Percentiles rank a stretch among this genome's conserved stretches.
These are phyloP conservation scores for Sphagnum contortum DNA, from an alignment of 225 moss, liverwort and hornwort species.

Conservation along the genomic window DNA sequence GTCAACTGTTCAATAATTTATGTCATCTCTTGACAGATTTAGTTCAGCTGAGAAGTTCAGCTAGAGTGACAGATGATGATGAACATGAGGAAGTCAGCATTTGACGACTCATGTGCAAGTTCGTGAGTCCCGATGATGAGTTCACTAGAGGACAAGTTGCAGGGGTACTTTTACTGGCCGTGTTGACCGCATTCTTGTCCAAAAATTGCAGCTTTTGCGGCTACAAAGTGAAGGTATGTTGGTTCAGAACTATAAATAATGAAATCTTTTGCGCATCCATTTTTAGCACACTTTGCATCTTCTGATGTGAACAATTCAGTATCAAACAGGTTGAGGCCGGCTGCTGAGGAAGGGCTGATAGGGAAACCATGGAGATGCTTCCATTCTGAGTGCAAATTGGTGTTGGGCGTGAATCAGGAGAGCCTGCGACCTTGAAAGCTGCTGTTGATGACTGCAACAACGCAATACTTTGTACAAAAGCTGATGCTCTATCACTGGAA, in stretches of 20 bases:
- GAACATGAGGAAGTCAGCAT: constrained; percentile 58
- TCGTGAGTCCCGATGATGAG: constrained; percentile 73
- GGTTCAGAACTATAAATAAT: no score
- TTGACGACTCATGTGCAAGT: constrained; percentile 85
- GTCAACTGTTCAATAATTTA: constrained; percentile 71
- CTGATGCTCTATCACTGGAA: constrained; percentile 72
- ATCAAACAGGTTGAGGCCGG: constrained; percentile 50
- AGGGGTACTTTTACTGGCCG: constrained; percentile 59
- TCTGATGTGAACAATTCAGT: neutral
- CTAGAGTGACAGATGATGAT: constrained; percentile 51
- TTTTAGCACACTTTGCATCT: no score
- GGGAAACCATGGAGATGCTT: constrained; percentile 55
- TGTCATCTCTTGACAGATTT: constrained; percentile 76
- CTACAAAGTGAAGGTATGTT: constrained; percentile 75
- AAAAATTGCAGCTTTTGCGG: constrained; percentile 76
- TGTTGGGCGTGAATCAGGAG: constrained; percentile 57
- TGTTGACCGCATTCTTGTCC: constrained; percentile 79
- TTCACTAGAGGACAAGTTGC: constrained; percentile 85
- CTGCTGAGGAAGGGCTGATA: constrained; percentile 17
- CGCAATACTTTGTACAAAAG: constrained; percentile 73
- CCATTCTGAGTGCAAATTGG: constrained; percentile 77
- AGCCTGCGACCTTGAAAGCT: constrained; percentile 50
- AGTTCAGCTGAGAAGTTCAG: constrained; percentile 59
- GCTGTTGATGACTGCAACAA: constrained; percentile 85
- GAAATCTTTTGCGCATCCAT: no score